Percentiles rank a stretch among this genome's conserved stretches.
phyloP scores from a whole-genome alignment of 768 basidiomycete genomes.

The Boletus subparvulus region DNA sequence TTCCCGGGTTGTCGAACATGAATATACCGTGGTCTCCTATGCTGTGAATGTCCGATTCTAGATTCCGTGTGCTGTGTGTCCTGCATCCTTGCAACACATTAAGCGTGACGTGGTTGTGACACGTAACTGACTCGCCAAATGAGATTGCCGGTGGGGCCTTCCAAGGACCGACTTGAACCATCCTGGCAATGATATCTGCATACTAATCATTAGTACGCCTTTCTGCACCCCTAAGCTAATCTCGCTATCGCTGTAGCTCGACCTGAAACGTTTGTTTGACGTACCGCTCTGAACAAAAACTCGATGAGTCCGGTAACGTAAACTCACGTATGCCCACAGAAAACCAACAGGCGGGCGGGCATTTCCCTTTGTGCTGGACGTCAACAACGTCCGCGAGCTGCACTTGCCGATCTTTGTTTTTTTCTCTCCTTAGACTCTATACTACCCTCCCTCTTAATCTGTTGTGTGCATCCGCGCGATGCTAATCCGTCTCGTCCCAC shows the following conservation, averaged over 20 bases:
- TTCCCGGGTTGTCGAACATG: not conserved
- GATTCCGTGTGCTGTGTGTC: conserved; percentile 18
- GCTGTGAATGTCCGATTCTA: conserved; percentile 2
- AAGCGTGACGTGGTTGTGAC: not conserved
- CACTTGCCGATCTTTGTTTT: conserved; percentile 1
- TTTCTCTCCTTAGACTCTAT: conserved; percentile 21
- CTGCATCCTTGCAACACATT: not conserved
- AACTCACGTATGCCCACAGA: conserved; percentile 32
- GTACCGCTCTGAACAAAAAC: not conserved
- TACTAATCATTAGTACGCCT: not conserved
- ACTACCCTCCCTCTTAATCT: conserved; percentile 28
- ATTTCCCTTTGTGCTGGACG: conserved; percentile 29
- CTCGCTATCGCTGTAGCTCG: not conserved
- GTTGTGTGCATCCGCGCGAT: conserved; percentile 34
- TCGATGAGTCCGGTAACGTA: conserved; percentile 20
- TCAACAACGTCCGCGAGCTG: conserved; percentile 25
- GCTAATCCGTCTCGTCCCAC: conserved; percentile 55
- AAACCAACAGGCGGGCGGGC: conserved; percentile 24
- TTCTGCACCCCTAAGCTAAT: not conserved
- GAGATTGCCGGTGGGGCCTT: too few relatives aligned
- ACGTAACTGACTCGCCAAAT: not conserved
- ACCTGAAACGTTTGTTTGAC: not conserved
- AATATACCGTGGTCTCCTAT: not conserved
- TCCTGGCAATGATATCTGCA: not conserved
- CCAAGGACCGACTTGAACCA: not conserved